Percentiles rank a stretch among this genome's conserved stretches.
Evolutionary conservation across 345 rosid species (phyloP).

Genomic region (Bruguiera gymnorhiza): DNA sequence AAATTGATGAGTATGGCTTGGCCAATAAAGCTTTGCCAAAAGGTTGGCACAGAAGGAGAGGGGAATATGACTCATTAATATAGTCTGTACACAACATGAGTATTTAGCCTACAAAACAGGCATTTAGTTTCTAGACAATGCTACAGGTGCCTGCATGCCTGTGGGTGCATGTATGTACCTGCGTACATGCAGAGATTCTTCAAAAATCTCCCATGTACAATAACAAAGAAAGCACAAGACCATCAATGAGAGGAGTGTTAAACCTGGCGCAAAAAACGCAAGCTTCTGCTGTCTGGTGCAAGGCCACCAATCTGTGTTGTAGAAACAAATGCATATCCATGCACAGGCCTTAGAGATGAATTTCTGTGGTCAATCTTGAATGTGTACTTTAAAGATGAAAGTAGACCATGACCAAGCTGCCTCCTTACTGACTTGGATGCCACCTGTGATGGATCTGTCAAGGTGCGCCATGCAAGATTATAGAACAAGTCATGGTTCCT

Average conservation of each 20-base stretch:
- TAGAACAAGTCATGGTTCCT: constrained; percentile 69
- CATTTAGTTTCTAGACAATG: too few species aligned
- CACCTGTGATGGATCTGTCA: constrained; percentile 70
- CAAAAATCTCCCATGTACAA: not conserved
- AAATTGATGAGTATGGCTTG: not conserved
- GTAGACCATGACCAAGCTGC: constrained; percentile 82
- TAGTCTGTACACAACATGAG: not conserved
- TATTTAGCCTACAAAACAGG: not conserved
- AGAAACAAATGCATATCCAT: constrained; percentile 77
- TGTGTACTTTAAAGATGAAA: constrained; percentile 75
- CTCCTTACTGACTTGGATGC: constrained; percentile 68
- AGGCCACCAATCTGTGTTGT: constrained; percentile 81
- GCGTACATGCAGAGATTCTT: too few species aligned
- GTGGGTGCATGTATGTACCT: too few species aligned
- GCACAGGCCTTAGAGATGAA: constrained; percentile 72
- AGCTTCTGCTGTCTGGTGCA: constrained; percentile 79
- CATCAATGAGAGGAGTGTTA: constrained; percentile 1
- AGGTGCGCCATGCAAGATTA: constrained; percentile 69
- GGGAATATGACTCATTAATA: not conserved
- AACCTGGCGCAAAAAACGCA: constrained; percentile 88
- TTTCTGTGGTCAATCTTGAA: constrained; percentile 73
- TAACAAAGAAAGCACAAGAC: not conserved
- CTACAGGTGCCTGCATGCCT: too few species aligned
- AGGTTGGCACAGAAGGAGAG: not conserved
- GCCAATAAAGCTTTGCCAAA: not conserved